Evolutionary conservation across 257 asterid species (phyloP).

Genomic region (Plantago major): DNA sequence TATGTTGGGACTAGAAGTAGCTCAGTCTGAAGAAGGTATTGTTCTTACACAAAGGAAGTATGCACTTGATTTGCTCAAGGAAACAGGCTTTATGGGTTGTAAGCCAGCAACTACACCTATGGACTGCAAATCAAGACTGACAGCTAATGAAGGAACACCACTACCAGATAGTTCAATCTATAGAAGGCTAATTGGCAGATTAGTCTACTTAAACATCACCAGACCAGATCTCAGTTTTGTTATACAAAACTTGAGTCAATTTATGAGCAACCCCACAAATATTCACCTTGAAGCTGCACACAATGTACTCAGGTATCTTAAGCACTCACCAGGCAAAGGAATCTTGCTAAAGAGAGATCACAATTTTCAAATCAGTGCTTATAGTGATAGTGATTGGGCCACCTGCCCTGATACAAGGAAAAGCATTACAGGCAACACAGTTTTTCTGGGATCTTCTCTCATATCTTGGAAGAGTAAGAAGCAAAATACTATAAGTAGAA

Average conservation of each 20-base stretch:
- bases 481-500: neutral
- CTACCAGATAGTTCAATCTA: too few relatives aligned
- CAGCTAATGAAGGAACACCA: neutral
- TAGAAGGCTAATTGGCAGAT: neutral
- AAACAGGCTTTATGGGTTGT: too few relatives aligned
- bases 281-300: too few relatives aligned
- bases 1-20: too few relatives aligned
- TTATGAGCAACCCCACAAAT: too few relatives aligned
- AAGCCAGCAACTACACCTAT: too few relatives aligned
- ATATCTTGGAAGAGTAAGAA: neutral
- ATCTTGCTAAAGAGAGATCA: neutral
- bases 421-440: neutral
- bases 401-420: neutral
- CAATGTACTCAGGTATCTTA: neutral
- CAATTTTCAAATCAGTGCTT: neutral
- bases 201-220: neutral
- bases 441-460: neutral
- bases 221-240: neutral
- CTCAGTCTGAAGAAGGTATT: too few relatives aligned
- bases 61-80: too few relatives aligned
- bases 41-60: too few relatives aligned
- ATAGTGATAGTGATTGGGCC: neutral
- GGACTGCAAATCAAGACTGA: too few relatives aligned
- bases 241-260: neutral
- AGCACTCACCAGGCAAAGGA: neutral